Evolutionary conservation across 768 basidiomycete species (phyloP).

Genomic region (Termitomyces sp.): DNA sequence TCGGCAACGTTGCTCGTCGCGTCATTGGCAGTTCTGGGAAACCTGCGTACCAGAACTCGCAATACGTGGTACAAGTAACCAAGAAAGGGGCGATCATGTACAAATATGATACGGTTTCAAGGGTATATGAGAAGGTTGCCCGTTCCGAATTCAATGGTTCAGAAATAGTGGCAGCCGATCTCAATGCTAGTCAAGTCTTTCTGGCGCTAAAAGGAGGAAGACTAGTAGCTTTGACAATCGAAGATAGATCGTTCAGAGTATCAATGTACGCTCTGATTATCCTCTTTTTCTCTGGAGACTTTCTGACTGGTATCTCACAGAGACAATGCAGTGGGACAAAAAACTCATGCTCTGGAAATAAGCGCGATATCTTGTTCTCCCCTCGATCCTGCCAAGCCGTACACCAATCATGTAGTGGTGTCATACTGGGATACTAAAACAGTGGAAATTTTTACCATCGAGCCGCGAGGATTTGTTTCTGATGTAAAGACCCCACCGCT

Average conservation of each 20-base stretch:
- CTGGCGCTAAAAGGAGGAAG: slow-evolving; percentile 57
- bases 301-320: neutral
- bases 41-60: slow-evolving; percentile 41
- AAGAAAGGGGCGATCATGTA: slow-evolving; percentile 52
- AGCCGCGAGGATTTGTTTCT: slow-evolving; percentile 24
- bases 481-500: slow-evolving; percentile 36
- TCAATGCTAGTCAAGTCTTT: slow-evolving; percentile 68
- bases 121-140: slow-evolving; percentile 39
- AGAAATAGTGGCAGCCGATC: slow-evolving; percentile 65
- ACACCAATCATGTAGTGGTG: slow-evolving; percentile 52
- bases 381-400: slow-evolving; percentile 44
- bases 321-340: slow-evolving; percentile 15
- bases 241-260: slow-evolving; percentile 33
- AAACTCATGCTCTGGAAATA: slow-evolving; percentile 43
- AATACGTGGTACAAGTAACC: slow-evolving; percentile 75
- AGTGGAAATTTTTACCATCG: slow-evolving; percentile 53
- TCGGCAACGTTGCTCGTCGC: slow-evolving; percentile 52
- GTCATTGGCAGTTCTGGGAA: slow-evolving; percentile 27
- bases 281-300: neutral
- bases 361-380: slow-evolving; percentile 70
- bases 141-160: slow-evolving; percentile 34
- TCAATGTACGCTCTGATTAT: slow-evolving; percentile 26
- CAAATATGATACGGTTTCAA: slow-evolving; percentile 48
- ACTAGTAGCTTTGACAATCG: slow-evolving; percentile 51
- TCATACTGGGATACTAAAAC: slow-evolving; percentile 74